Percentiles rank a stretch among this genome's conserved stretches.
Evolutionary conservation across 129 eudicot genomes (phyloP).

Genomic region (Apium graveolens): DNA sequence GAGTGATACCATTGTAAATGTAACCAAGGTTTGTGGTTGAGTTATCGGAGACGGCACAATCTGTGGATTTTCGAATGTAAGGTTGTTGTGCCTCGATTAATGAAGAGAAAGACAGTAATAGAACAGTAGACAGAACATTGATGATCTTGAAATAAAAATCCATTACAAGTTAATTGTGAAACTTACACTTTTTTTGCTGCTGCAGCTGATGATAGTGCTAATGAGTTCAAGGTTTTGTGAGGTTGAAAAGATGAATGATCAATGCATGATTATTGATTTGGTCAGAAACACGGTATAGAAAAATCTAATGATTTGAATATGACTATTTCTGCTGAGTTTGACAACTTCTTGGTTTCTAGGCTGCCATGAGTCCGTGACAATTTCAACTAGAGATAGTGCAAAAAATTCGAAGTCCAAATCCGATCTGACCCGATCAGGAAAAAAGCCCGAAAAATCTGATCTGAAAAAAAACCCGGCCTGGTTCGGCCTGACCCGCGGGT

Average conservation of each 20-base stretch:
- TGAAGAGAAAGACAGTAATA: constrained; percentile 15
- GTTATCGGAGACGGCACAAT: constrained; percentile 32
- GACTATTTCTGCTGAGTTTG: neutral
- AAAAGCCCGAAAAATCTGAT: too few species aligned
- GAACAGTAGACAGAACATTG: constrained; percentile 19
- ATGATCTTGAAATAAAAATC: neutral
- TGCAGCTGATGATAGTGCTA: neutral
- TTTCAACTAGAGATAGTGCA: too few species aligned
- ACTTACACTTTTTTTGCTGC: neutral
- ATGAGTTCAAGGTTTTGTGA: neutral
- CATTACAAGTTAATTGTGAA: neutral
- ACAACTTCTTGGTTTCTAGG: neutral
- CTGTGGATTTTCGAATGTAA: constrained; percentile 32
- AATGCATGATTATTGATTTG: neutral
- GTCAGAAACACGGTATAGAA: neutral
- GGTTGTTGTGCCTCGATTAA: constrained; percentile 68
- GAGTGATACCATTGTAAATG: constrained; percentile 54
- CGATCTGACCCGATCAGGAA: too few species aligned
- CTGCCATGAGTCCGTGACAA: neutral
- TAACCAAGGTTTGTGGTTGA: constrained; percentile 63
- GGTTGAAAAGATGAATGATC: neutral
- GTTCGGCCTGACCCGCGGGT: too few species aligned
- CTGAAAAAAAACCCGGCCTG: too few species aligned
- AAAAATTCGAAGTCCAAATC: too few species aligned
- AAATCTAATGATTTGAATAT: neutral